Percentiles rank a stretch among this genome's conserved stretches.
phyloP scores from a whole-genome alignment of 2,329 filamentous ascomycete species.

The Fusarium scirpi region DNA sequence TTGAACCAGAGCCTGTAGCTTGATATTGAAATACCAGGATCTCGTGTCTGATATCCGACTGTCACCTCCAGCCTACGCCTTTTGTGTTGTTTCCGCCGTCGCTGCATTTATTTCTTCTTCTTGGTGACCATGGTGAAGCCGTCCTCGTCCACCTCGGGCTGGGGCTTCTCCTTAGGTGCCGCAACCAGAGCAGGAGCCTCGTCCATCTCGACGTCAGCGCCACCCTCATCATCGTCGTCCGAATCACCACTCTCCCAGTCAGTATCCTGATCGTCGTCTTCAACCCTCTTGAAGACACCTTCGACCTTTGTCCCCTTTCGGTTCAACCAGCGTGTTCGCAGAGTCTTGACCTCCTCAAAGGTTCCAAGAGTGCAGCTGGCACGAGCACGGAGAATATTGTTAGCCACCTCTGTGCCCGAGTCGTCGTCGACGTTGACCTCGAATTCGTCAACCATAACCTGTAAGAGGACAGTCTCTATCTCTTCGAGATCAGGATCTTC shows the following conservation, averaged over 20 bases:
- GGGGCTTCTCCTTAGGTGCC: conserved; percentile 70
- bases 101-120: conserved; percentile 60
- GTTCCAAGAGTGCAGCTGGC: conserved; percentile 73
- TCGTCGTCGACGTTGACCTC: conserved; percentile 93
- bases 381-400: conserved; percentile 76
- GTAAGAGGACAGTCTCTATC: conserved; percentile 84
- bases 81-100: conserved; percentile 40
- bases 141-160: conserved; percentile 82
- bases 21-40: conserved; percentile 46
- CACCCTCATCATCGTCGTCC: conserved; percentile 68
- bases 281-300: conserved; percentile 66
- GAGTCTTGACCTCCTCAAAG: conserved; percentile 71
- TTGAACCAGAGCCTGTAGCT: conserved; percentile 36
- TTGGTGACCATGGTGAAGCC: conserved; percentile 81
- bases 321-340: conserved; percentile 73
- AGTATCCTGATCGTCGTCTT: conserved; percentile 67
- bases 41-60: conserved; percentile 28
- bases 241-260: conserved; percentile 72
- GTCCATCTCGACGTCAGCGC: conserved; percentile 73
- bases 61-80: not conserved
- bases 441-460: conserved; percentile 96
- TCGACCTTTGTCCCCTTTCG: conserved; percentile 70
- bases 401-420: conserved; percentile 79
- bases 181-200: conserved; percentile 74
- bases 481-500: conserved; percentile 78